These are phyloP conservation scores for Chaetomium sp. DNA, from an alignment of 2,329 filamentous ascomycete genomes.

Conservation along the genomic window DNA sequence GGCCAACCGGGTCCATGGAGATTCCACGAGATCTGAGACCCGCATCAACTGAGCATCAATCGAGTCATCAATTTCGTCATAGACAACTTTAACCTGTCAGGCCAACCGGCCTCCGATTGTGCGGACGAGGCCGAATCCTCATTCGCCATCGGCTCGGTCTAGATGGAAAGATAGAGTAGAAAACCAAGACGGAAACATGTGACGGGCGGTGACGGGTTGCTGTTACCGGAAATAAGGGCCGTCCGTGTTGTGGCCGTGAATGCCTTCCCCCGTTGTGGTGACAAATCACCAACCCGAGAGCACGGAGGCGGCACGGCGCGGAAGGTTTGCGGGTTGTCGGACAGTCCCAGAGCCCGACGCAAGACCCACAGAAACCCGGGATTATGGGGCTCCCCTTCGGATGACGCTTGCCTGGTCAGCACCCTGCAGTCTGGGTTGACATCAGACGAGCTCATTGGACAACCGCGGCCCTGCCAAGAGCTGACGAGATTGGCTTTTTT, in stretches of 20 bases:
- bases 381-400: conserved; percentile 19
- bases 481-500: conserved; percentile 2
- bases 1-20: not conserved
- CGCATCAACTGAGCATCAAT: not conserved
- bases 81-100: too few species aligned
- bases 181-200: not conserved
- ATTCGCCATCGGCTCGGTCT: not conserved
- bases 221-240: not conserved
- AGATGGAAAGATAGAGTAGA: not conserved
- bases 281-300: not conserved
- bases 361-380: conserved; percentile 15
- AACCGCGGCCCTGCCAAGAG: conserved; percentile 15
- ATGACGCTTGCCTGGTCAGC: conserved; percentile 18
- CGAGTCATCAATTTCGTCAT: not conserved
- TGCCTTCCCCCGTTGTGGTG: not conserved
- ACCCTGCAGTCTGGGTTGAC: conserved; percentile 2
- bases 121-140: not conserved
- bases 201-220: too few species aligned
- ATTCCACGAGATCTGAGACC: too few species aligned
- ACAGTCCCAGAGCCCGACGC: conserved; percentile 29
- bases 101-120: too few species aligned
- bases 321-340: conserved; percentile 26
- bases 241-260: not conserved
- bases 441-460: conserved; percentile 21
- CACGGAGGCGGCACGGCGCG: not conserved